These are phyloP conservation scores for Litsea cubeba DNA, from an alignment of 164 flowering plant species.

Conservation along the genomic window DNA sequence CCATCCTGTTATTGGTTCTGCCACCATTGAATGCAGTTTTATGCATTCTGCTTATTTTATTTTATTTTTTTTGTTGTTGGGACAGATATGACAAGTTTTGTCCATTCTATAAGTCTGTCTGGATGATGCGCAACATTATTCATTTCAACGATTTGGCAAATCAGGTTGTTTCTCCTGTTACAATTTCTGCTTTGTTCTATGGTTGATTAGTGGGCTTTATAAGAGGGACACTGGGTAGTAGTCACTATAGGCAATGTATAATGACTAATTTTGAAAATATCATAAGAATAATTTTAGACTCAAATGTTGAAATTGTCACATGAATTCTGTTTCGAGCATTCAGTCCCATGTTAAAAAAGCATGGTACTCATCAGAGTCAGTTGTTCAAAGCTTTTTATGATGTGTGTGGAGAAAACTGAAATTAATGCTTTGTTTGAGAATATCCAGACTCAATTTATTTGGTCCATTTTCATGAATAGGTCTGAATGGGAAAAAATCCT, in stretches of 20 bases:
- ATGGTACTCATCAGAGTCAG: neutral
- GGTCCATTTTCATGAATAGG: too few species aligned
- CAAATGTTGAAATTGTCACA: neutral
- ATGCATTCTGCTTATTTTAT: neutral
- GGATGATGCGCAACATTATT: constrained; percentile 99
- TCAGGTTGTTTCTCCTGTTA: constrained; percentile 47
- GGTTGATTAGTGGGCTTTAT: neutral
- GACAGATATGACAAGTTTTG: constrained; percentile 93
- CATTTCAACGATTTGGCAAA: constrained; percentile 92
- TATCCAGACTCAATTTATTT: too few species aligned
- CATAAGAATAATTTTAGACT: too few species aligned
- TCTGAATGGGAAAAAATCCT: too few species aligned
- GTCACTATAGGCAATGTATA: neutral
- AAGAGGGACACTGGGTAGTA: neutral
- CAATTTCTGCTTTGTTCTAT: neutral
- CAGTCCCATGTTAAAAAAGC: neutral
- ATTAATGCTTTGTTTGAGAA: too few species aligned
- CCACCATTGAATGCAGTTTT: neutral
- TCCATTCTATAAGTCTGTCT: constrained; percentile 97
- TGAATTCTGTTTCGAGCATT: neutral
- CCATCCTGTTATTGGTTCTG: neutral
- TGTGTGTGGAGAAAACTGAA: too few species aligned
- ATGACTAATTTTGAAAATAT: too few species aligned
- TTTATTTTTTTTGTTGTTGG: constrained; percentile 4
- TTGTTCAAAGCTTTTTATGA: too few species aligned